Evolutionary conservation across 2,329 filamentous ascomycete species (phyloP).

Genomic region (Colletotrichum tropicale): DNA sequence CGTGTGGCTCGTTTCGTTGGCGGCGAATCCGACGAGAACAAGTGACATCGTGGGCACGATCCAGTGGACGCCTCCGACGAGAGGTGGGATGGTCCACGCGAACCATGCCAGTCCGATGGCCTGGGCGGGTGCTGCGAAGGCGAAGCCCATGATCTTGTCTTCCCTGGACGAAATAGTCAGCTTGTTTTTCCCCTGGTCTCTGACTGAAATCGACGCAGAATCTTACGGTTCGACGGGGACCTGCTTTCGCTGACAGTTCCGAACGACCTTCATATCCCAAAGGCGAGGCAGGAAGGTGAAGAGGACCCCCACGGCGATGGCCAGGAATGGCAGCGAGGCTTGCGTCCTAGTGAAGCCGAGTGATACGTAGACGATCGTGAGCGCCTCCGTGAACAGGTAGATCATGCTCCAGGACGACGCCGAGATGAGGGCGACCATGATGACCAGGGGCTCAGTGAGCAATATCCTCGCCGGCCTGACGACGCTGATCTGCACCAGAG

Average conservation of each 20-base stretch:
- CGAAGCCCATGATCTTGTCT: constrained; percentile 39
- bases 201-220: background rate
- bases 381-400: constrained; percentile 51
- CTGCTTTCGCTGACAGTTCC: constrained; percentile 18
- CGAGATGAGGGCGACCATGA: constrained; percentile 44
- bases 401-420: constrained; percentile 48
- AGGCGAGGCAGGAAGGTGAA: constrained; percentile 46
- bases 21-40: constrained; percentile 48
- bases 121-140: constrained; percentile 45
- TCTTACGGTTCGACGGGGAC: constrained; percentile 25
- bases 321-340: constrained; percentile 43
- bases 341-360: constrained; percentile 35
- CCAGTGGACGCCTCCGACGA: constrained; percentile 34
- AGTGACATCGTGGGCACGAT: constrained; percentile 43
- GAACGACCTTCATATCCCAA: constrained; percentile 36
- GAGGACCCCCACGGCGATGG: constrained; percentile 41
- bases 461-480: constrained; percentile 45
- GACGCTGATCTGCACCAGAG: constrained; percentile 42
- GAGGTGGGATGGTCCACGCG: constrained; percentile 50
- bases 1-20: constrained; percentile 41
- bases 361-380: constrained; percentile 41
- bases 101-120: constrained; percentile 49
- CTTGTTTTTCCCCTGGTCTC: background rate
- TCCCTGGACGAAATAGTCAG: background rate
- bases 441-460: constrained; percentile 50